Base-by-base conservation (phyloP, 768 basidiomycete species). In the Zangia roseola region DNA sequence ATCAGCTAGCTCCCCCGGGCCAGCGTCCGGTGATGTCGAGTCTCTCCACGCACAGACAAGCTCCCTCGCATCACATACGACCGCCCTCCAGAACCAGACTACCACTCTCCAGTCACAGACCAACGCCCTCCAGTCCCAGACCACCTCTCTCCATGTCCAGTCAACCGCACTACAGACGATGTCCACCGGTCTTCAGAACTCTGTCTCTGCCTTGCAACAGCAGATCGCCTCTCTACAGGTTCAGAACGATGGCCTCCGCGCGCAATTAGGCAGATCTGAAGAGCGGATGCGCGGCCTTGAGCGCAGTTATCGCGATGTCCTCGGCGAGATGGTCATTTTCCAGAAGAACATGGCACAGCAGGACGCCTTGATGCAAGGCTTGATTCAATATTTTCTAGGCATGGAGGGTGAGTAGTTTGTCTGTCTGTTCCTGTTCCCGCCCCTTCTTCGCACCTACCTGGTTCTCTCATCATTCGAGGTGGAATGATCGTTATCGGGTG, bases 341-440 rank as follows among this genome's bases (percentile, higher is more conserved):
- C 86, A 87, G 68, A 71, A 80, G 51, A 82, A 80, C 56, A 81
- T 85, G 81, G 87, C 86, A 26, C 85, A 91, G 68, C 90, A 92
- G 72, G 92, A 94, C 57, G 82, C 81, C 35, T 65, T 92, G 46
- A 85, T 91, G 81, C 86, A 91, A 69, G 82, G 80, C 57, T 63
- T 93, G 51, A 84, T 94, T 57, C 82, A 85, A 49, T 90, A 89
- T 70, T 87, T 90, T 67, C 71, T 93, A 57, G 82, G 86, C 56
- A 70, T 79, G 54, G 89, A 90, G 70, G 76, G 77, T 77, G 64
- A 66, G 75, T 69, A 20, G 28, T 74, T 35, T 30, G n/a, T 56
- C 55, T 57, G 40, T 41, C 28, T 7, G 19, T 9, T 48, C 36
- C 33, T 17, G 8, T 47, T 30, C 36, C 43, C 13, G 36, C n/a